Percentiles rank a stretch among this genome's conserved stretches.
Evolutionary conservation across 352 stramenopile species (phyloP).

Genomic region (Globisporangium apiculatum): DNA sequence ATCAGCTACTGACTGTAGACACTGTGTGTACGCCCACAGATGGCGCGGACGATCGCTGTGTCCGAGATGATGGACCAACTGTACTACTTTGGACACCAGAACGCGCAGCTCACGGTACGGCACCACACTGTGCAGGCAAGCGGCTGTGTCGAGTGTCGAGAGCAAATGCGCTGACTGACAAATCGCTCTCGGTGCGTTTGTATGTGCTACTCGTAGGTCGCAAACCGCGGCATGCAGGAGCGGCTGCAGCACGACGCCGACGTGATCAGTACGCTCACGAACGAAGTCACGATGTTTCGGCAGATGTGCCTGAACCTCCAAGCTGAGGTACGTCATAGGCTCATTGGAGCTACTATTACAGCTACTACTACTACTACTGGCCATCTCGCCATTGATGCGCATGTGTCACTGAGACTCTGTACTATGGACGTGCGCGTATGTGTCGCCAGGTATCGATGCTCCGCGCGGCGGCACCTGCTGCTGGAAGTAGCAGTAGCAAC

Average conservation of each 20-base stretch:
- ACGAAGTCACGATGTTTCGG: conserved; percentile 77
- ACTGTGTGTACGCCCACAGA: conserved; percentile 13
- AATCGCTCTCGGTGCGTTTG: not conserved
- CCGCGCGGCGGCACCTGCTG: not conserved
- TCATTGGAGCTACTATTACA: not conserved
- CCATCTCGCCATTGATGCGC: not conserved
- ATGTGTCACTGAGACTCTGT: not conserved
- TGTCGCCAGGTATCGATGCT: conserved; percentile 9
- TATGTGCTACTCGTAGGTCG: conserved; percentile 26
- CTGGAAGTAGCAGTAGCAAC: not conserved
- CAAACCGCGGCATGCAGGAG: conserved; percentile 66
- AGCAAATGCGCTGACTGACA: no score
- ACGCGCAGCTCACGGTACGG: conserved; percentile 54
- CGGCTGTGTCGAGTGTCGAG: no score
- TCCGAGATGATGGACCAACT: conserved; percentile 80
- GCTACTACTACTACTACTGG: not conserved
- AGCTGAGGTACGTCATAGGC: conserved; percentile 39
- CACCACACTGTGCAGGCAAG: no score
- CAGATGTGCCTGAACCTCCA: conserved; percentile 81
- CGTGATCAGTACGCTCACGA: conserved; percentile 58
- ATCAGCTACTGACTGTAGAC: no score
- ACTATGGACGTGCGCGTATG: not conserved
- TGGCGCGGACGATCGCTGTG: conserved; percentile 66
- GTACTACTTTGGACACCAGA: conserved; percentile 58
- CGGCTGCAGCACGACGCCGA: conserved; percentile 53